These are phyloP conservation scores for Cutaneotrichosporon cavernicola DNA, from an alignment of 1,284 basidiomycete genomes.

Conservation along the genomic window DNA sequence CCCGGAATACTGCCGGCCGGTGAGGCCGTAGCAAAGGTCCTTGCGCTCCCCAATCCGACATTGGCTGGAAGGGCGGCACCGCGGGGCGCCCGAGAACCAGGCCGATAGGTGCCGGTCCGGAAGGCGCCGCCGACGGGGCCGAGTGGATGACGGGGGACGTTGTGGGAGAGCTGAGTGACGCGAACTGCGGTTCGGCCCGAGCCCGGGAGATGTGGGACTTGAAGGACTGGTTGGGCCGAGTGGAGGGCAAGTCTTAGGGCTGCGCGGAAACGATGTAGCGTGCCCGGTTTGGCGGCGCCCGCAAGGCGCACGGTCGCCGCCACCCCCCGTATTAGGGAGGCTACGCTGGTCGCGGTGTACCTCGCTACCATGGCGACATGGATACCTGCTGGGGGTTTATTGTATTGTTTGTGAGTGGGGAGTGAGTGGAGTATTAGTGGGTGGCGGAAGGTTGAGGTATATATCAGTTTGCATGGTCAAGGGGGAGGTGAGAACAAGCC, in stretches of 20 bases:
- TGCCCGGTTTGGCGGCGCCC: slow-evolving; percentile 12
- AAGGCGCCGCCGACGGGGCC: slow-evolving; percentile 12
- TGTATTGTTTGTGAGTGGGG: not conserved
- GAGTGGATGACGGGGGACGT: slow-evolving; percentile 1
- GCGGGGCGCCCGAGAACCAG: slow-evolving; percentile 16
- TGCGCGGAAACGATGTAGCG: slow-evolving; percentile 16
- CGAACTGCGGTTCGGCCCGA: not conserved
- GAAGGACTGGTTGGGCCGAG: slow-evolving; percentile 17
- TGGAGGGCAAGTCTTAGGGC: slow-evolving; percentile 23
- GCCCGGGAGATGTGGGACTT: slow-evolving; percentile 2
- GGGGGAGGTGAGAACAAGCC: no score
- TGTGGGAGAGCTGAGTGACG: not conserved
- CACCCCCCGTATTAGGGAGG: slow-evolving; percentile 11
- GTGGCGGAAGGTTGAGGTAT: no score
- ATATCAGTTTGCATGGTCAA: no score
- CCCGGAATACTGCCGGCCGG: slow-evolving; percentile 15
- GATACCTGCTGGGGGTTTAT: not conserved
- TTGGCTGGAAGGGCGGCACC: slow-evolving; percentile 30
- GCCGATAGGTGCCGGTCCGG: slow-evolving; percentile 11
- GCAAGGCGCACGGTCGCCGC: slow-evolving; percentile 16
- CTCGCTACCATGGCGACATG: slow-evolving; percentile 16
- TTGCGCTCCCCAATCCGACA: slow-evolving; percentile 40
- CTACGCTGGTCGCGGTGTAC: slow-evolving; percentile 17
- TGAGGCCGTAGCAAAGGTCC: slow-evolving; percentile 36
- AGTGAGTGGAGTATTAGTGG: not conserved